Evolutionary conservation across 2,329 filamentous ascomycete genomes (phyloP).

Genomic region (Fonsecaea erecta): DNA sequence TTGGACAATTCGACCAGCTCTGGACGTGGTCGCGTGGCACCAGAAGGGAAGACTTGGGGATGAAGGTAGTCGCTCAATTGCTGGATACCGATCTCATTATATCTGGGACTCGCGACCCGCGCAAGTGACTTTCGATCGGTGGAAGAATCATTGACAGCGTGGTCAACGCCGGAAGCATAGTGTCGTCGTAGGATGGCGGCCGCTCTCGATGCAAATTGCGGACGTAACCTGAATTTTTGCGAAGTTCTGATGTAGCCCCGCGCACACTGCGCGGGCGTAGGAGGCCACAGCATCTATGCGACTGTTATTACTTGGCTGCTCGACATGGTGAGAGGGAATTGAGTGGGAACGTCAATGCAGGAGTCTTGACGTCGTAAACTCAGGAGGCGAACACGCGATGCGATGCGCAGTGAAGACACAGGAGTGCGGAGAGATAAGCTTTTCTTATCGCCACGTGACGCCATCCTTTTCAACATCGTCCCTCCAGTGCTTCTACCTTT

Average conservation of each 20-base stretch:
- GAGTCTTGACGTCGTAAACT: constrained; percentile 13
- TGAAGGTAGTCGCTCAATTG: constrained; percentile 86
- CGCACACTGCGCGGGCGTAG: constrained; percentile 37
- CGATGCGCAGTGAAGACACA: neutral
- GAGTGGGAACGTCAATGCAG: neutral
- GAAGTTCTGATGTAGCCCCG: constrained; percentile 39
- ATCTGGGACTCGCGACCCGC: constrained; percentile 61
- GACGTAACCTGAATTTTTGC: constrained; percentile 37
- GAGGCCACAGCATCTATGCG: constrained; percentile 38
- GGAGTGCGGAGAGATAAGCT: neutral
- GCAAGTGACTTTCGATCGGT: constrained; percentile 19
- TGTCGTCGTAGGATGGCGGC: constrained; percentile 33
- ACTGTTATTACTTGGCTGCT: constrained; percentile 3
- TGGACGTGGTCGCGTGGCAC: constrained; percentile 60
- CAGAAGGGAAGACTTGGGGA: constrained; percentile 74
- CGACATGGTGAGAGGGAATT: constrained; percentile 13
- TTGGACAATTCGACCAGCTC: constrained; percentile 79
- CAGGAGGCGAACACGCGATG: constrained; percentile 12
- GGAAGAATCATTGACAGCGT: neutral
- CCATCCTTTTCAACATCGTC: neutral
- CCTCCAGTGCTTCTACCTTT: neutral
- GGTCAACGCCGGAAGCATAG: constrained; percentile 30
- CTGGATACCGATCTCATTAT: constrained; percentile 93
- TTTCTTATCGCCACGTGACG: constrained; percentile 25
- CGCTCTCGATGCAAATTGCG: constrained; percentile 29